Conservation (phyloP, 2,329 filamentous ascomycete species). For the Neofusicoccum kwambonambiense region DNA sequence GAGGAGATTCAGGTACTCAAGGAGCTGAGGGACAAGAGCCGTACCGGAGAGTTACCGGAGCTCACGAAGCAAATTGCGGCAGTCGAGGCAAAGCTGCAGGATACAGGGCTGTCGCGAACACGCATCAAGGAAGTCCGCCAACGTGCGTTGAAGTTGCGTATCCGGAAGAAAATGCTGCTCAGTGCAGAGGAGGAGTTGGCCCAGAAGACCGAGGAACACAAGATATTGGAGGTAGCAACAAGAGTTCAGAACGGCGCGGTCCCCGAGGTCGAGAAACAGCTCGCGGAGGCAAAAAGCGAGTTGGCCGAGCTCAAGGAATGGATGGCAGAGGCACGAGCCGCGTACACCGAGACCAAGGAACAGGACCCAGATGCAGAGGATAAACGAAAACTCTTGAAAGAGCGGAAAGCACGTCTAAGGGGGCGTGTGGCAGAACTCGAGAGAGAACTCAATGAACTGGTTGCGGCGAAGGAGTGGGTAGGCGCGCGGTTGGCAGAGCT, state of each 20-base stretch:
- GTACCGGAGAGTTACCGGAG: conserved; percentile 22
- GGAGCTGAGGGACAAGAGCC: conserved; percentile 18
- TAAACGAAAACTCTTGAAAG: not conserved
- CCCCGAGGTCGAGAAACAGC: not conserved
- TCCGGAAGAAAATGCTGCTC: not conserved
- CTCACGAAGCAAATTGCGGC: not conserved
- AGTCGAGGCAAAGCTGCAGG: not conserved
- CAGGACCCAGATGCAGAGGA: not conserved
- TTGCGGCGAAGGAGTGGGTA: not conserved
- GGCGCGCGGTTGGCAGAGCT: too few relatives aligned
- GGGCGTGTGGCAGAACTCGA: not conserved
- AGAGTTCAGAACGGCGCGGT: not conserved
- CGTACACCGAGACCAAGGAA: too few relatives aligned
- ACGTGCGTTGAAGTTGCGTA: not conserved
- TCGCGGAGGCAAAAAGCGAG: not conserved
- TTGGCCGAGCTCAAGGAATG: not conserved
- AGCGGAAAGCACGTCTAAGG: not conserved
- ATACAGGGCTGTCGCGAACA: not conserved
- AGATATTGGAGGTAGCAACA: not conserved
- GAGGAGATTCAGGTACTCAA: not conserved
- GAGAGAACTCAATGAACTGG: not conserved
- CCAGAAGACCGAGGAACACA: not conserved
- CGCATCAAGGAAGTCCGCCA: not conserved
- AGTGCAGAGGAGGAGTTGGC: not conserved
- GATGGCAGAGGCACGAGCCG: not conserved